Conservation (phyloP, 768 basidiomycete genomes). For the Hericium rajendrae region DNA sequence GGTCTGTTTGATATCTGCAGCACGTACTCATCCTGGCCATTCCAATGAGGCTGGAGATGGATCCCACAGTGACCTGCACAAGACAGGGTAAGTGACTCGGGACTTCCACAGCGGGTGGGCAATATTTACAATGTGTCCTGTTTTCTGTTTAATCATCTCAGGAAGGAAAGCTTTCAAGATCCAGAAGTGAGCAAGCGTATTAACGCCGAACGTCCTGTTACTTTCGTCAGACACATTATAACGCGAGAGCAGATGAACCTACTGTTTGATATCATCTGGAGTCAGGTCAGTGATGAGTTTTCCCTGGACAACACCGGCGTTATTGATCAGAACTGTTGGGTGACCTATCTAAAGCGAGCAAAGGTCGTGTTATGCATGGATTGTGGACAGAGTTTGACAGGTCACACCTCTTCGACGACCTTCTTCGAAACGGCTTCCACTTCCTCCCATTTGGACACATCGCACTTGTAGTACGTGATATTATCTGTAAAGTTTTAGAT, state of each 20-base stretch:
- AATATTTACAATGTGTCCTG: conserved; percentile 75
- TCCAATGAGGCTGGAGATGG: conserved; percentile 63
- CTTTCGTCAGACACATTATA: too few relatives aligned
- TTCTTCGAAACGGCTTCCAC: conserved; percentile 66
- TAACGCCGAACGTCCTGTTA: conserved; percentile 78
- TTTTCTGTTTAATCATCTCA: conserved; percentile 63
- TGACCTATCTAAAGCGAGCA: conserved; percentile 55
- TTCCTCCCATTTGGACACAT: conserved; percentile 82
- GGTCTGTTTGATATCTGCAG: background rate
- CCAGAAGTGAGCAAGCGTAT: conserved; percentile 87
- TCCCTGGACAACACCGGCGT: conserved; percentile 90
- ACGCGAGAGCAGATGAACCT: conserved; percentile 11
- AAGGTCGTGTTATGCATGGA: background rate
- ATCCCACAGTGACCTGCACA: conserved; percentile 64
- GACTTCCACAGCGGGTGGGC: background rate
- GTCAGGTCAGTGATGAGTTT: conserved; percentile 74
- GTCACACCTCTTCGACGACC: conserved; percentile 66
- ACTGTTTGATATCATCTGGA: conserved; percentile 78
- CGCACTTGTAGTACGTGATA: conserved; percentile 81
- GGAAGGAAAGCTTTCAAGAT: conserved; percentile 90
- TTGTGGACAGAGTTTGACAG: background rate
- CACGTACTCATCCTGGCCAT: conserved; percentile 67
- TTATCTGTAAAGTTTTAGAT: conserved; percentile 39
- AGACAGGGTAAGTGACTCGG: background rate
- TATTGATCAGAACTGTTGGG: conserved; percentile 88